These are phyloP conservation scores for Leccinum fibrillosum DNA, from an alignment of 768 basidiomycete genomes.

Conservation along the genomic window DNA sequence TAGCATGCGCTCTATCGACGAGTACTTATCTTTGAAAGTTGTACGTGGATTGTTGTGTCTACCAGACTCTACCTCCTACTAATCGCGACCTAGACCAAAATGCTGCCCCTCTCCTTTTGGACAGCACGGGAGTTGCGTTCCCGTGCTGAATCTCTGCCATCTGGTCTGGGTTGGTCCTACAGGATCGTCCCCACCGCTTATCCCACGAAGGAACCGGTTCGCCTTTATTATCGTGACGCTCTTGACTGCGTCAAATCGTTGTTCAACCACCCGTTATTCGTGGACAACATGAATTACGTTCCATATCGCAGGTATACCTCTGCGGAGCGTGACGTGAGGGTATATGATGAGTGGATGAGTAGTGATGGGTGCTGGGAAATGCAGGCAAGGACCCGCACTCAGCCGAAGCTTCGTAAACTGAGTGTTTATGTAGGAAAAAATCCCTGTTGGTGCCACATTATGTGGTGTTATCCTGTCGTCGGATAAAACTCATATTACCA, in stretches of 20 bases:
- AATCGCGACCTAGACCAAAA: neutral
- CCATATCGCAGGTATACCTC: neutral
- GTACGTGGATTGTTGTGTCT: no score
- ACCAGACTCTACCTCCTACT: no score
- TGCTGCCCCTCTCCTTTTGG: neutral
- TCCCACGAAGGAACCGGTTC: conserved; percentile 20
- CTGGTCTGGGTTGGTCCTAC: conserved; percentile 15
- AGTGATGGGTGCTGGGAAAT: no score
- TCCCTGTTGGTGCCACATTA: no score
- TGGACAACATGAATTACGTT: conserved; percentile 10
- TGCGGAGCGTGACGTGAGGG: neutral
- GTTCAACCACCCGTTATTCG: conserved; percentile 19
- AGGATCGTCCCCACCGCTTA: conserved; percentile 1
- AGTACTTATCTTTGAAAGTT: no score
- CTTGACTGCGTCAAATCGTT: conserved; percentile 24
- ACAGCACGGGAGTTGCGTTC: neutral
- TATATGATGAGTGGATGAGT: neutral
- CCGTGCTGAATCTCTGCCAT: neutral
- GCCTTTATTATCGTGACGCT: conserved; percentile 24
- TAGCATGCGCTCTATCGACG: neutral
- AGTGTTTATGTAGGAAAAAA: no score
- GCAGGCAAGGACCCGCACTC: no score
- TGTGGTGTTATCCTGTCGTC: no score
- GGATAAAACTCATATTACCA: no score
- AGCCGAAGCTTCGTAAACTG: no score